Base-by-base conservation (phyloP, 306 rosid genomes). In the Casuarina equisetifolia region DNA sequence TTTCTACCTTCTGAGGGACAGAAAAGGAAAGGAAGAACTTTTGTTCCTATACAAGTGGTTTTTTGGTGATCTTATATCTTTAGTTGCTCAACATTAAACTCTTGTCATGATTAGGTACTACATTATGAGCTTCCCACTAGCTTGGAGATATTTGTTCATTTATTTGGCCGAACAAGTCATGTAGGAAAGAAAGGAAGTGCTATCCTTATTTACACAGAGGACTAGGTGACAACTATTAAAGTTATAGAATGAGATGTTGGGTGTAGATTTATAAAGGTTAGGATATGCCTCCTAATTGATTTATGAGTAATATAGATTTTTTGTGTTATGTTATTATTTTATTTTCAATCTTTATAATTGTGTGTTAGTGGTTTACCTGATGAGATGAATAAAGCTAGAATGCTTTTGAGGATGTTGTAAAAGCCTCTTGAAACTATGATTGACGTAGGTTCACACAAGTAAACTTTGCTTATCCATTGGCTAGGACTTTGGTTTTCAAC, bases 171-270 rank as follows among this genome's bases (percentile, higher is more conserved):
- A 74, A 96, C 98, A 70, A 98, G 99, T 42, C 96, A 98, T 83
- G 98, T 98, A 76, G 99, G 99, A 75, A 96, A 89, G 91, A 96
- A 88, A 84, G 99, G 99, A 78, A 73, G 82, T 77, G 99, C 96
- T 62, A 88, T 96, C 86, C 90, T 91, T 71, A 78, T 96, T 42
- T 81, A 96, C 84, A 67, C 93, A 2, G 88, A 84, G 11, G 93
- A 82, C 51, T 93, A 96, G 81, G 12, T 84, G 20, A 91, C 91
- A 87, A 84, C 89, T 71, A 88, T 93, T 36, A 90, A 51, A 85
- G 17, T 73, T 36, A 92, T 96, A 76, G 98, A 96, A 84, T 89
- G 92, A 54, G 99, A 96, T 63, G 98, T 96, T 63, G 98, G 98
- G 71, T 71, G 84, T 86, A 88, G 66, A 85, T 96, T 96, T 91